A percentile compares a stretch with the other conserved stretches of the same genome.
Conservation (phyloP, 192 early-diverging fungal genomes). For the Backusella australiensis region DNA sequence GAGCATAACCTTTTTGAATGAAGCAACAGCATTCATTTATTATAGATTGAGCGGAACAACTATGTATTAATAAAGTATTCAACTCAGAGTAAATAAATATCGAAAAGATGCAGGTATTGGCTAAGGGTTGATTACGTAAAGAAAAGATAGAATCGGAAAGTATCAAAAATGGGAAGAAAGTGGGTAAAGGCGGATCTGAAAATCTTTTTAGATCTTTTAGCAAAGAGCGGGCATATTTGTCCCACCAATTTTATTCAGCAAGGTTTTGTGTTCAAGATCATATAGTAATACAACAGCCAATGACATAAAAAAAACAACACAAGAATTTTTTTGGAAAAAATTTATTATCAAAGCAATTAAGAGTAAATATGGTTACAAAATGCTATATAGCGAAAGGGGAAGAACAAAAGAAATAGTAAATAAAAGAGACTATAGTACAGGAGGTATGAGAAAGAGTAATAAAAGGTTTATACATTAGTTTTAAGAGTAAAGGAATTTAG, state of each 20-base stretch:
- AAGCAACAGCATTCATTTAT: too few species aligned
- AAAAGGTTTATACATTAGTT: neutral
- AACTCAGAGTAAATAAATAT: neutral
- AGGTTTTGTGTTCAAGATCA: neutral
- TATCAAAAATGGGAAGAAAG: neutral
- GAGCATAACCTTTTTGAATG: too few species aligned
- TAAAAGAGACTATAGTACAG: neutral
- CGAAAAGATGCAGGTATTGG: neutral
- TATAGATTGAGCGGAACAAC: too few species aligned
- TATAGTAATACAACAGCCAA: neutral
- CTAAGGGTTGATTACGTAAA: neutral
- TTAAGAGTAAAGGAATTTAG: neutral
- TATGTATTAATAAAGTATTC: neutral
- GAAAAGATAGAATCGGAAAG: neutral
- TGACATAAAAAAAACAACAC: neutral
- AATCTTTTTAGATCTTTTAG: neutral
- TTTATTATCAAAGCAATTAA: neutral
- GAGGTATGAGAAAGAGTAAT: neutral
- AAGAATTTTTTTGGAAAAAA: neutral
- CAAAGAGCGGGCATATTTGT: neutral
- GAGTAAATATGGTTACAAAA: conserved; percentile 1
- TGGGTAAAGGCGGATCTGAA: neutral
- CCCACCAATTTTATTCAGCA: neutral
- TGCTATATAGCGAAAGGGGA: neutral
- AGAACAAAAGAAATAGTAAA: neutral